These are phyloP conservation scores for Zygoascus biomembranicola DNA, from an alignment of 805 yeast genomes.

Conservation along the genomic window DNA sequence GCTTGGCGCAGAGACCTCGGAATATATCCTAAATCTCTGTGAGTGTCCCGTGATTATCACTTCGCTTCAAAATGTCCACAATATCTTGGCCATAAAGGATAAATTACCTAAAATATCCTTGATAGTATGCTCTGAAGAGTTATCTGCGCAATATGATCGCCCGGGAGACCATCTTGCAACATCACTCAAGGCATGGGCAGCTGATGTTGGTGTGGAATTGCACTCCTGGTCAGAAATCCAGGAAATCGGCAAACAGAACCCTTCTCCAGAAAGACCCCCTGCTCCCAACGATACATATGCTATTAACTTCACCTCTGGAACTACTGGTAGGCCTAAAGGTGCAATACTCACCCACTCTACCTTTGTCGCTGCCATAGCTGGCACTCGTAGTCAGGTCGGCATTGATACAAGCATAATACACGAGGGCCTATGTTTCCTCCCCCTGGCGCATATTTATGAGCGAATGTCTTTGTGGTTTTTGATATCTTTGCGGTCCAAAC, in stretches of 20 bases:
- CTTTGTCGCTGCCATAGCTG: conserved; percentile 29
- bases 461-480: conserved; percentile 39
- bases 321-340: conserved; percentile 74
- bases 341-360: conserved; percentile 50
- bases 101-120: conserved; percentile 38
- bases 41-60: conserved; percentile 54
- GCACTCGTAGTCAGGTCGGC: conserved; percentile 13
- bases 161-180: conserved; percentile 31
- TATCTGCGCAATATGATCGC: background rate
- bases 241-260: conserved; percentile 37
- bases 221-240: conserved; percentile 36
- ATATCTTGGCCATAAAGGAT: conserved; percentile 38
- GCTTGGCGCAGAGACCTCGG: conserved; percentile 51
- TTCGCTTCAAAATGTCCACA: conserved; percentile 42
- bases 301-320: conserved; percentile 66
- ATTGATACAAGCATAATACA: conserved; percentile 16
- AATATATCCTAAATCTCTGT: conserved; percentile 52
- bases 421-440: conserved; percentile 31
- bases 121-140: conserved; percentile 39
- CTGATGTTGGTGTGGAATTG: conserved; percentile 31
- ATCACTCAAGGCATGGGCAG: conserved; percentile 23
- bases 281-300: conserved; percentile 47
- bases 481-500: conserved; percentile 38
- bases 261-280: conserved; percentile 41
- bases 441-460: conserved; percentile 53